Percentiles rank a stretch among this genome's conserved stretches.
Evolutionary conservation across 345 rosid genomes (phyloP).

Genomic region (Isatis tinctoria): DNA sequence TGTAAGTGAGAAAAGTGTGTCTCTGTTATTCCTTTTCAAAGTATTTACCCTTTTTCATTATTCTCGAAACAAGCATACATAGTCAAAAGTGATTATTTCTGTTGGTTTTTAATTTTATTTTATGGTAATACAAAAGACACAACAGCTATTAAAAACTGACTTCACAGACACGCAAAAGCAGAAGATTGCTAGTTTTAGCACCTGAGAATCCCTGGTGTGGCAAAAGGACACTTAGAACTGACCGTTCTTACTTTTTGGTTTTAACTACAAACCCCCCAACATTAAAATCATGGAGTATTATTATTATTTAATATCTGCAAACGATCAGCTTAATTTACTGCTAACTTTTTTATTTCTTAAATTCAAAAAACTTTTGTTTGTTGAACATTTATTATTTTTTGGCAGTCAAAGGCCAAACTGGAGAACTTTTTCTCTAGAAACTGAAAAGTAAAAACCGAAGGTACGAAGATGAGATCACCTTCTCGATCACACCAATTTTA

Average conservation of each 20-base stretch:
- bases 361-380: background rate
- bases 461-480: background rate
- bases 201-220: background rate
- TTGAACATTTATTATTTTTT: background rate
- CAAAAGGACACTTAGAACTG: background rate
- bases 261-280: background rate
- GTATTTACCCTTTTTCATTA: background rate
- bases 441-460: background rate
- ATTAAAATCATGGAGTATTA: no score
- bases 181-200: conserved; percentile 18
- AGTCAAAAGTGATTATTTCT: background rate
- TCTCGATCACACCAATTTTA: background rate
- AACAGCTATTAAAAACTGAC: conserved; percentile 5
- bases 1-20: background rate
- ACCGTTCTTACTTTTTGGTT: background rate
- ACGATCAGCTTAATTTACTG: background rate
- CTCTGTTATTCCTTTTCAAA: background rate
- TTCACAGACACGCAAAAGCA: conserved; percentile 27
- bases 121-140: background rate
- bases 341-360: background rate
- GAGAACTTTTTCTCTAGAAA: background rate
- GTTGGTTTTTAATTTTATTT: background rate
- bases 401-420: background rate
- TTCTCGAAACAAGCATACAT: background rate
- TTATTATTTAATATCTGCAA: background rate